Evolutionary conservation across 2,329 filamentous ascomycete genomes (phyloP), one percentile per base, ranked within the genome.

Genomic region (Sporothrix pseudoabietina): DNA sequence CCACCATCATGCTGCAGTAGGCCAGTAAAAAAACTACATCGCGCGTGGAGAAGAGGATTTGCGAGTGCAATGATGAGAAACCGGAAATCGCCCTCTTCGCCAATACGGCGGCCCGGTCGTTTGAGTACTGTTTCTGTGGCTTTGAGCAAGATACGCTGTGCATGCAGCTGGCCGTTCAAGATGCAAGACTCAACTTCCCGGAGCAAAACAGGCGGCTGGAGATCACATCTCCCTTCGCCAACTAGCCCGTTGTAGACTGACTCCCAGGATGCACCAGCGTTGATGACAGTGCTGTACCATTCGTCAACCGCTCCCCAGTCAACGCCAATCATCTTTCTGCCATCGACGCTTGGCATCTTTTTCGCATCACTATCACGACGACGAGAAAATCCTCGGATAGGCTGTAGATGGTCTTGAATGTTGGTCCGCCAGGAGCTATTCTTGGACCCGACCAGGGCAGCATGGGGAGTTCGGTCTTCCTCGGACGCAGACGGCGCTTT

Each of bases 341-440:
- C 81, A 79, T 74, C 79, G 69, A 80, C 49, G 84, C 80, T 78
- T 87, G 84, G 4, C 10, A 30, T 68, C 9, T n/a, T 16, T 66
- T 30, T 44, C n/a, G 22, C 12, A 6, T 47, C 39, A n/a, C 7
- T 16, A 16, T 44, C 61, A 22, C 22, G 22, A n/a, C 22, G 61
- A 16, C 39, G 39, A 47, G 41, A 7, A 30, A 19, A 30, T 39
- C 59, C 39, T 30, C 39, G 22, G n/a, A 19, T 47, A 2, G 35
- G n/a, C 30, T 66, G 61, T 12, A 47, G 3, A 22, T 44, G 22
- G 41, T 47, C 39, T 47, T 47, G 61, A 30, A 47, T 30, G 1
- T 91, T 92, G 65, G 91, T 90, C 92, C 92, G 95, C 93, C 92
- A 95, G 8, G 87, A 88, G 2, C 92, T 92, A 78, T 96, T 96